Conservation (phyloP, 2,329 filamentous ascomycete genomes). For the Talaromyces albobiverticillius region DNA sequence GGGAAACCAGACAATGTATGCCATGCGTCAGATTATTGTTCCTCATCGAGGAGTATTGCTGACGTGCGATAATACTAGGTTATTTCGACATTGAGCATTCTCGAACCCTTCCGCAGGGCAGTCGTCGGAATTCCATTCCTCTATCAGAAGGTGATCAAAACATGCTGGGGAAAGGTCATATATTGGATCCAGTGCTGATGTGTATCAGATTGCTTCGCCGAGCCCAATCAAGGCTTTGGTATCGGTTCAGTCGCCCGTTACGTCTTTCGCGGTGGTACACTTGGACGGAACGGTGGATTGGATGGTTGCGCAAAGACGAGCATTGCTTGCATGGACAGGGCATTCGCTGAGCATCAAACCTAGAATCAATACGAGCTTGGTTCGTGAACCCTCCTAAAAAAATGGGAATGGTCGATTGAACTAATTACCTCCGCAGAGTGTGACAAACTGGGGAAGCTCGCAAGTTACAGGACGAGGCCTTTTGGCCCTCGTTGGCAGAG, state of each 20-base stretch:
- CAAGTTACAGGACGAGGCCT: conserved; percentile 84
- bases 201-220: conserved; percentile 70
- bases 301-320: conserved; percentile 84
- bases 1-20: conserved; percentile 85
- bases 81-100: conserved; percentile 81
- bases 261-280: conserved; percentile 82
- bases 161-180: not conserved
- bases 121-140: conserved; percentile 87
- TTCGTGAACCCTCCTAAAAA: conserved; percentile 38
- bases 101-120: conserved; percentile 78
- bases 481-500: conserved; percentile 77
- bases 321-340: conserved; percentile 94
- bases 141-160: conserved; percentile 65
- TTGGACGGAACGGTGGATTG: conserved; percentile 94
- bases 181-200: conserved; percentile 13
- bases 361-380: conserved; percentile 69
- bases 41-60: conserved; percentile 1
- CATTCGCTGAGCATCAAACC: conserved; percentile 76
- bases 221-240: conserved; percentile 85
- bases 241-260: conserved; percentile 79
- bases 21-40: not conserved
- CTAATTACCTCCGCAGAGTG: conserved; percentile 43
- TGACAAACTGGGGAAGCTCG: conserved; percentile 90
- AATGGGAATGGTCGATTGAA: not conserved
- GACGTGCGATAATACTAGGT: conserved; percentile 52